Evolutionary conservation across 805 yeast species (phyloP).

Genomic region (Candida bentonensis): DNA sequence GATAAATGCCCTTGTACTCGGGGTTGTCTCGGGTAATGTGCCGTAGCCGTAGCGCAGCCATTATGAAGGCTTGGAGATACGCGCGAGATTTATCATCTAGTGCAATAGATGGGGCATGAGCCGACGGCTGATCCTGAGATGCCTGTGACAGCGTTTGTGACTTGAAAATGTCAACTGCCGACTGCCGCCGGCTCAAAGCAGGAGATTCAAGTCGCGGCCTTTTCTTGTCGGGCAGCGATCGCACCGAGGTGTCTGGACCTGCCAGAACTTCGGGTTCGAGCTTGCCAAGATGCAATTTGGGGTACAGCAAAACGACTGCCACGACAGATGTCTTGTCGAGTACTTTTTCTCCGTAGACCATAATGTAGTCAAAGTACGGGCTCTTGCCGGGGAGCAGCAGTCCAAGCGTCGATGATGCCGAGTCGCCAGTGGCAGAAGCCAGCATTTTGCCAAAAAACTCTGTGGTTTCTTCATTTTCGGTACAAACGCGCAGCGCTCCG

Average conservation of each 20-base stretch:
- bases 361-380: conserved; percentile 6
- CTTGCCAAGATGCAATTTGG: too few species aligned
- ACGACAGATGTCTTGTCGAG: too few species aligned
- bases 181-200: background rate
- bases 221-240: background rate
- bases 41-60: conserved; percentile 23
- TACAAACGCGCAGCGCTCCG: conserved; percentile 9
- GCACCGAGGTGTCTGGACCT: background rate
- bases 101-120: background rate
- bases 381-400: background rate
- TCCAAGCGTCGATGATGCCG: conserved; percentile 1
- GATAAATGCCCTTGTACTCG: conserved; percentile 18
- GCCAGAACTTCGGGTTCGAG: too few species aligned
- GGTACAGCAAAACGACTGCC: too few species aligned
- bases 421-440: conserved; percentile 2
- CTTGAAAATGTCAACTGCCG: background rate
- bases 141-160: background rate
- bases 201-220: background rate
- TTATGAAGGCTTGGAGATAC: conserved; percentile 17
- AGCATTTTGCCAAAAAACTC: conserved; percentile 11
- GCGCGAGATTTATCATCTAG: conserved; percentile 3
- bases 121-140: background rate
- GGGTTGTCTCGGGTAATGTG: conserved; percentile 16
- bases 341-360: conserved; percentile 7
- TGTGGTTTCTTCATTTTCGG: conserved; percentile 4